Conservation (phyloP, 2,329 filamentous ascomycete species). For the Penicillium brevicompactum region DNA sequence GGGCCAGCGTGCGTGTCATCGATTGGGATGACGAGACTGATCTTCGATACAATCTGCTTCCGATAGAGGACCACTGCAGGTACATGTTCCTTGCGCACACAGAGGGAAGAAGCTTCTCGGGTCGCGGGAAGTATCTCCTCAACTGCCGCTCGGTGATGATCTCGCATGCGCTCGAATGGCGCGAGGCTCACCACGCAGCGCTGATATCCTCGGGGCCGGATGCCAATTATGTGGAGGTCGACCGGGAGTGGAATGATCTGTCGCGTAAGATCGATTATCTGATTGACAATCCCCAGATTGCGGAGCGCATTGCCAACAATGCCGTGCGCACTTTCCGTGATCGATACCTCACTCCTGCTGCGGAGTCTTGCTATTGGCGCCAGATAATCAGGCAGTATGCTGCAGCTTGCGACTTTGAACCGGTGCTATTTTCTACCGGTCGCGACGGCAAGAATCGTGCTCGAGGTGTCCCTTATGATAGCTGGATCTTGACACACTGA, state of each 20-base stretch:
- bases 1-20: conserved; percentile 49
- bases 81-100: conserved; percentile 59
- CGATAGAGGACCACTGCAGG: conserved; percentile 56
- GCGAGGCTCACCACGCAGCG: conserved; percentile 52
- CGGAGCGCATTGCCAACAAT: conserved; percentile 55
- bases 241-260: conserved; percentile 60
- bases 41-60: conserved; percentile 46
- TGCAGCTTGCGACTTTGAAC: conserved; percentile 44
- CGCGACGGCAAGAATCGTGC: conserved; percentile 32
- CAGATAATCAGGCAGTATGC: conserved; percentile 45
- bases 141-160: conserved; percentile 55
- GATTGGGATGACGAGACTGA: conserved; percentile 45
- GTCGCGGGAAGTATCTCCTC: conserved; percentile 56
- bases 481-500: conserved; percentile 37
- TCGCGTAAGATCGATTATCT: conserved; percentile 46
- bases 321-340: conserved; percentile 53
- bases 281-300: conserved; percentile 45
- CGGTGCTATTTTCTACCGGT: conserved; percentile 34
- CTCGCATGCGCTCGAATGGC: conserved; percentile 52
- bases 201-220: conserved; percentile 48
- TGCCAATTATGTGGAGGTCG: conserved; percentile 54
- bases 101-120: conserved; percentile 57
- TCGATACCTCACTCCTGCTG: conserved; percentile 56
- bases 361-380: conserved; percentile 60
- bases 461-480: conserved; percentile 45